Evolutionary conservation across 306 rosid species (phyloP).

Genomic region (Quillaja saponaria): DNA sequence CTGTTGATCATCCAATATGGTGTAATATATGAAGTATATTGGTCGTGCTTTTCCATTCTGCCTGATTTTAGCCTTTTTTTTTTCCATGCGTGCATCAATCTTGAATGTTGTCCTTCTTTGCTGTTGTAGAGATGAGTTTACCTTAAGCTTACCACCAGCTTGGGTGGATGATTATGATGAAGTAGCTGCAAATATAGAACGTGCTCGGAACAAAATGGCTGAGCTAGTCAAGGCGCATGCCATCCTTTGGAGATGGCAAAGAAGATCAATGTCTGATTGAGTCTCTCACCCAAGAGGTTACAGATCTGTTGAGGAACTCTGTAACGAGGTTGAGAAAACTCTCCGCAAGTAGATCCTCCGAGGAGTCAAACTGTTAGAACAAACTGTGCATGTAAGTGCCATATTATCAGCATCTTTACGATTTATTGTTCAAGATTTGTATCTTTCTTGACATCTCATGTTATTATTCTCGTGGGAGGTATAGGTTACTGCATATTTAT

Average conservation of each 20-base stretch:
- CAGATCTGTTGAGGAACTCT: constrained; percentile 60
- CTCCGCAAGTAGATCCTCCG: constrained; percentile 59
- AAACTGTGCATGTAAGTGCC: constrained; percentile 72
- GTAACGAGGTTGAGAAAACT: constrained; percentile 60
- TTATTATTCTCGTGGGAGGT: constrained; percentile 18
- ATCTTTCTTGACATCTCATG: constrained; percentile 1
- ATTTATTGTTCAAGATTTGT: background rate
- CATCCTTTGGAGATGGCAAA: constrained; percentile 71
- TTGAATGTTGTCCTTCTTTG: constrained; percentile 27
- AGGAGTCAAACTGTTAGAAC: constrained; percentile 66
- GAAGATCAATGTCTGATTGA: constrained; percentile 68
- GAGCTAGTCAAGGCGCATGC: constrained; percentile 75
- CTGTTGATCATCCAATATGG: background rate
- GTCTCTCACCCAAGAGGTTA: constrained; percentile 66
- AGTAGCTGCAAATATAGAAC: constrained; percentile 56
- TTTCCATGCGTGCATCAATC: constrained; percentile 1
- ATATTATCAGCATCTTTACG: background rate
- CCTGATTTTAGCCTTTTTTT: constrained; percentile 5
- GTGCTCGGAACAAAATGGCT: constrained; percentile 55
- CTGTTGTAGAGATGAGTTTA: constrained; percentile 64
- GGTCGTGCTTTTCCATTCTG: background rate
- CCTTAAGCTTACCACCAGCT: constrained; percentile 71
- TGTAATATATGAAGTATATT: background rate
- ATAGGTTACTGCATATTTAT: background rate
- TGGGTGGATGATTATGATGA: constrained; percentile 90